phyloP scores from a whole-genome alignment of 495 filamentous ascomycete species.

The Trichoderma parareesei region DNA sequence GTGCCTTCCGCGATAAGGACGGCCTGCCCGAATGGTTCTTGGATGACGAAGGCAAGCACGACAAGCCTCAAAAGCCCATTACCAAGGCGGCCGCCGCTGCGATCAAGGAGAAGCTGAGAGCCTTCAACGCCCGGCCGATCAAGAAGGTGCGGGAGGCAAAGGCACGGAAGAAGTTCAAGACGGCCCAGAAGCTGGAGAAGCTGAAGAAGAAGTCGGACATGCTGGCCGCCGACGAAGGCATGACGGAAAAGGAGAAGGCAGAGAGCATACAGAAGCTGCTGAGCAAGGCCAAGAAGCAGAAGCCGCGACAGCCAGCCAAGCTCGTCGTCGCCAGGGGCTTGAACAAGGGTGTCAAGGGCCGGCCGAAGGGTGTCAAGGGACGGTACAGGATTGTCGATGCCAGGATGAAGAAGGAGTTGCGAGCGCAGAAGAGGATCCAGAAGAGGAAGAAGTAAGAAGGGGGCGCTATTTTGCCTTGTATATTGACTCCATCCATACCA shows the following conservation, averaged over 20 bases:
- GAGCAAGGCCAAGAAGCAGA: slow-evolving; percentile 75
- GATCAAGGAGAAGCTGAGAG: slow-evolving; percentile 91
- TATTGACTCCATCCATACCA: background rate
- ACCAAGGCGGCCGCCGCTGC: slow-evolving; percentile 81
- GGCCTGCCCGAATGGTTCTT: slow-evolving; percentile 98
- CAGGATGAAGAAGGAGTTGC: slow-evolving; percentile 95
- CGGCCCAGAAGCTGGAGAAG: slow-evolving; percentile 83
- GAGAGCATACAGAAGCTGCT: slow-evolving; percentile 73
- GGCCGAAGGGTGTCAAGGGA: slow-evolving; percentile 84
- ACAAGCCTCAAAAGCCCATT: slow-evolving; percentile 76
- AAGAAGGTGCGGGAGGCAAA: slow-evolving; percentile 98
- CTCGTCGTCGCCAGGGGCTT: slow-evolving; percentile 80
- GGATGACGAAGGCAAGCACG: slow-evolving; percentile 81
- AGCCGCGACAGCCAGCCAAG: slow-evolving; percentile 72
- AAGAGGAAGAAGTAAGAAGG: slow-evolving; percentile 26
- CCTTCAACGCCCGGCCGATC: slow-evolving; percentile 93
- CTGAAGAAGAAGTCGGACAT: slow-evolving; percentile 88
- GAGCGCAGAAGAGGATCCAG: slow-evolving; percentile 73
- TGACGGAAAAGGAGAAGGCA: slow-evolving; percentile 94
- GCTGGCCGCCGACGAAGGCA: slow-evolving; percentile 75
- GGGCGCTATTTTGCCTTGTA: background rate
- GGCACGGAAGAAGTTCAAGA: slow-evolving; percentile 93
- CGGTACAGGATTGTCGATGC: slow-evolving; percentile 98
- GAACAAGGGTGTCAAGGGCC: slow-evolving; percentile 70
- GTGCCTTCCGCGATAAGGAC: slow-evolving; percentile 80